Evolutionary conservation across 352 stramenopile genomes (phyloP), one percentile per base, ranked within the genome.

Genomic region (Pythium aquatile): DNA sequence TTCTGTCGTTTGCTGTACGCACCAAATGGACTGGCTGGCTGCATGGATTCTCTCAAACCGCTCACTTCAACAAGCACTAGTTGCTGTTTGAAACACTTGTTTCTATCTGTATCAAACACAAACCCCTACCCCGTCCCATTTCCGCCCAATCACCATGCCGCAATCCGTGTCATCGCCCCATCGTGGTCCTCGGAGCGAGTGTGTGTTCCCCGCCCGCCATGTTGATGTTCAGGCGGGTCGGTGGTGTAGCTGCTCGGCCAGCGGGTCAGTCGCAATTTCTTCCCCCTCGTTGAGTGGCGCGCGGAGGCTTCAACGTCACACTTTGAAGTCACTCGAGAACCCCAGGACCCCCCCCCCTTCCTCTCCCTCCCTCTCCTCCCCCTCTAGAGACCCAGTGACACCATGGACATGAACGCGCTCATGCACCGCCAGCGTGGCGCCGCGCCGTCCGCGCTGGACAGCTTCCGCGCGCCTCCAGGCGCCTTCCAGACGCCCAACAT

Each of bases 371-470:
- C 9, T 29, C 44, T n/a, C 47, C 47, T 8, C 47, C 14, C 32
- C 6, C 16, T 24, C 20, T 24, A 24, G 20, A 1, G 20, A 24
- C 20, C 20, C 20, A 24, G 20, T 24, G 42, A 39, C 11, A 65
- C 51, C 13, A 92, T 92, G 83, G 81, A 92, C 66, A 87, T 92
- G 81, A 80, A 83, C 48, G 85, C 81, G 57, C 80, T 92, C 37
- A 86, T 92, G 60, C 79, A 89, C 66, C 71, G 65, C 40, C 58
- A 48, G 26, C 42, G 58, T 29, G 47, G 33, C 30, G 55, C 40
- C 32, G 62, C 44, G 17, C 42, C 57, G 13, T 24, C 56, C 55
- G 32, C 56, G 20, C 57, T 65, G 35, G 67, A 74, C 42, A 42
- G 58, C 61, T 69, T 74, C 61, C 66, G 66, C 58, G 55, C 66